Conservation (phyloP, 805 yeast genomes). For the Wickerhamiella sorbophila region DNA sequence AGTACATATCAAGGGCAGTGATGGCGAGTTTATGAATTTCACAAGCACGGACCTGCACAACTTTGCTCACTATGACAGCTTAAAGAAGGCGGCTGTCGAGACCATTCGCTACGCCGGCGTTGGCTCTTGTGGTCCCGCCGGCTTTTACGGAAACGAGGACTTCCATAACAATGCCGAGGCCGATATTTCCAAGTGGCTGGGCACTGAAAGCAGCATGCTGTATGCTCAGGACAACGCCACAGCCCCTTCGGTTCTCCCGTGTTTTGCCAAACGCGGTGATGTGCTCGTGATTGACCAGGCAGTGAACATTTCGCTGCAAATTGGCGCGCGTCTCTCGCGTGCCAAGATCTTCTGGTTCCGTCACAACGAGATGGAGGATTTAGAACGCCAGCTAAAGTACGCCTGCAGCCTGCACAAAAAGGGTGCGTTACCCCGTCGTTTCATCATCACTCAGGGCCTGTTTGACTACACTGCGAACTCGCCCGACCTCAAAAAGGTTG, state of each 20-base stretch:
- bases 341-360: conserved; percentile 66
- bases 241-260: conserved; percentile 76
- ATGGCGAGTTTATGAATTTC: conserved; percentile 42
- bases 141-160: conserved; percentile 91
- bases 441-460: conserved; percentile 82
- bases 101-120: conserved; percentile 67
- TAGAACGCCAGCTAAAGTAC: conserved; percentile 46
- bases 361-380: conserved; percentile 78
- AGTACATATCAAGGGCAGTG: conserved; percentile 22
- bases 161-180: conserved; percentile 70
- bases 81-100: conserved; percentile 40
- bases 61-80: conserved; percentile 35
- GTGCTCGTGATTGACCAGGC: conserved; percentile 76
- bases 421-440: conserved; percentile 74
- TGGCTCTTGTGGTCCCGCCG: conserved; percentile 98
- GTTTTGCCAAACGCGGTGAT: conserved; percentile 92
- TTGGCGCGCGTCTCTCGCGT: conserved; percentile 75
- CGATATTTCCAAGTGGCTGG: conserved; percentile 59
- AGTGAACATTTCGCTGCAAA: conserved; percentile 63
- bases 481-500: conserved; percentile 50
- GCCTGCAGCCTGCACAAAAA: conserved; percentile 41
- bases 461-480: conserved; percentile 73
- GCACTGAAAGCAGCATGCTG: conserved; percentile 61
- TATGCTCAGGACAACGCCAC: conserved; percentile 91
- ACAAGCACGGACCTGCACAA: conserved; percentile 60